phyloP scores from a whole-genome alignment of 176 grass and related monocot species.

The Tillandsia fasciculata region DNA sequence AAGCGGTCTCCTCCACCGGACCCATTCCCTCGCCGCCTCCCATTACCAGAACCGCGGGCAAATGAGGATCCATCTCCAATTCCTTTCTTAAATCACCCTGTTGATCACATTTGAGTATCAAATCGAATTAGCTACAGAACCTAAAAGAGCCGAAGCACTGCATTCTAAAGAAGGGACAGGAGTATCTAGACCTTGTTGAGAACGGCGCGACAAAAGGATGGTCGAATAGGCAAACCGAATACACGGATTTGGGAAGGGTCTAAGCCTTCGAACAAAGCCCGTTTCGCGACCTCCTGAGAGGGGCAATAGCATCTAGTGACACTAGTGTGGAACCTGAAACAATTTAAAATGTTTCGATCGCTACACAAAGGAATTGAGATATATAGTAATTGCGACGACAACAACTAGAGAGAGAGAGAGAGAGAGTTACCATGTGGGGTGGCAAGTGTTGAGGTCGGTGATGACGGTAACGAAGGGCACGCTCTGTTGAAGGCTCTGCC shows the following conservation, averaged over 20 bases:
- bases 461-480: constrained; percentile 72
- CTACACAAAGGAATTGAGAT: not conserved
- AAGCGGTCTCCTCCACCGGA: constrained; percentile 58
- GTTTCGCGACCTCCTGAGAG: constrained; percentile 55
- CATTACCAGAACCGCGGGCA: constrained; percentile 71
- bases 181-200: constrained; percentile 43
- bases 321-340: constrained; percentile 58
- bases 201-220: constrained; percentile 71
- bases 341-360: not conserved
- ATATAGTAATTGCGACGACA: not conserved
- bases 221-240: constrained; percentile 68
- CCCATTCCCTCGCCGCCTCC: constrained; percentile 87
- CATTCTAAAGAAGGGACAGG: not conserved
- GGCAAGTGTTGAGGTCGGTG: constrained; percentile 81
- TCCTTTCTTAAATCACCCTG: constrained; percentile 61
- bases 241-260: constrained; percentile 54
- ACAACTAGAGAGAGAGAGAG: not conserved
- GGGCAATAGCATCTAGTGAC: constrained; percentile 90
- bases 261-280: constrained; percentile 49
- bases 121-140: not conserved
- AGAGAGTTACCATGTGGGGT: constrained; percentile 65
- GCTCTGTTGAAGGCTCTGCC: constrained; percentile 62
- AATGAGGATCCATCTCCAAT: constrained; percentile 43
- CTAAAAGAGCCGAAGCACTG: not conserved
- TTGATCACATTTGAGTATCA: not conserved